Evolutionary conservation across 2,329 filamentous ascomycete species (phyloP), one percentile per base, ranked within the genome.

Genomic region (Plectosphaerella sp.): DNA sequence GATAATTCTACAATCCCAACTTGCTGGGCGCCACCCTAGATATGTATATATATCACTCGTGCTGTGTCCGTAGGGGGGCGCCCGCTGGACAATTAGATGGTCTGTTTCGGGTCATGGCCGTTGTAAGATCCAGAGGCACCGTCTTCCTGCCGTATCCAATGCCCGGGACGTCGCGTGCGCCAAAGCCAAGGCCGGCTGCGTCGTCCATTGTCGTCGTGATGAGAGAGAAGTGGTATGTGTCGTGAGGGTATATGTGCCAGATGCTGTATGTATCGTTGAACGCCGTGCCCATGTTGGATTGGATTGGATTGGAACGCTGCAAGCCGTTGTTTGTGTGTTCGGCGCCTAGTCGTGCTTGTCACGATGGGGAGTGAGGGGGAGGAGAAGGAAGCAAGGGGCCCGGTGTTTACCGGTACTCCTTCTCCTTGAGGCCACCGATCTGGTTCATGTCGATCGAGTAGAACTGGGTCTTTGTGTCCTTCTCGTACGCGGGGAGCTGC

Each of bases 351-450:
- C 47, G 20, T 28, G 37, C 20, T 43, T 22, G 48, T 49, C 48
- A 24, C 43, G 20, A 24, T 49, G 37, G 28, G 28, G 25, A 48
- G 28, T 22, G 33, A 33, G n/a, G 18, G 24, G 33, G 35, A 48
- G 18, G 14, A 45, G 15, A 42, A 16, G 39, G 39, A 43, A 35
- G n/a, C n/a, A 24, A 35, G 20, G 10, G 39, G 11, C 9, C 14
- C 37, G 53, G 22, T 57, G 50, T 72, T 50, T 69, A 64, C 51
- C 62, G 60, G 59, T 70, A 70, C 60, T 88, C 82, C 78, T 96
- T 96, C 78, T 97, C 94, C 73, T 92, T 95, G 61, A 97, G 76
- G 14, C 94, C 94, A 49, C 94, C 94, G 66, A 97, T 95, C 58
- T 90, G 84, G 62, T 97, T 89, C 68, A 99, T 88, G 68, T 99